phyloP scores from a whole-genome alignment of 441 rosid genomes.

The Metrosideros polymorpha region DNA sequence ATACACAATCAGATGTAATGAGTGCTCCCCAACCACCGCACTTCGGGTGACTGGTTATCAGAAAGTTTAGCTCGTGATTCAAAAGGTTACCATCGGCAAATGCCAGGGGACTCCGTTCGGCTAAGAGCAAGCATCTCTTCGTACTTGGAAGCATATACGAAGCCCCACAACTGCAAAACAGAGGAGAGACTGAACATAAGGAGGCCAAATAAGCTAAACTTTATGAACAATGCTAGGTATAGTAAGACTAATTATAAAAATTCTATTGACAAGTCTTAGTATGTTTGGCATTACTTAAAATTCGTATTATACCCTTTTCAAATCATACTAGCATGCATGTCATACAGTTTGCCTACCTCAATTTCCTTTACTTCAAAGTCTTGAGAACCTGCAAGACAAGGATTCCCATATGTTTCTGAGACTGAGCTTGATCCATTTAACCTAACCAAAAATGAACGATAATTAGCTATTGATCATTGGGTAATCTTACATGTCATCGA shows the following conservation, averaged over 20 bases:
- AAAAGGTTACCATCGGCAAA: constrained; percentile 56
- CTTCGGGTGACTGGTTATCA: neutral
- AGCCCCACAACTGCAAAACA: constrained; percentile 81
- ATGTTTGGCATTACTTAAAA: neutral
- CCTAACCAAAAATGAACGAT: constrained; percentile 23
- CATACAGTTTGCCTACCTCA: constrained; percentile 46
- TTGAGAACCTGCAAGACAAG: constrained; percentile 69
- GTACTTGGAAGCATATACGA: constrained; percentile 69
- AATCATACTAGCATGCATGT: neutral
- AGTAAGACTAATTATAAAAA: neutral
- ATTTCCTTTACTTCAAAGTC: constrained; percentile 85
- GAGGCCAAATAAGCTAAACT: neutral
- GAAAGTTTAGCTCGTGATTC: neutral
- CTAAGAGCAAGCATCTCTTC: constrained; percentile 72
- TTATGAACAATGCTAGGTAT: neutral
- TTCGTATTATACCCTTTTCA: neutral
- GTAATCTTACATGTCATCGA: neutral
- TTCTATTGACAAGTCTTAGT: neutral
- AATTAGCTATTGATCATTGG: neutral
- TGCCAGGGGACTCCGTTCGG: constrained; percentile 62
- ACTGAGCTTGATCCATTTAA: constrained; percentile 85
- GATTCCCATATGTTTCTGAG: constrained; percentile 89
- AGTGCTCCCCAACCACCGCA: neutral
- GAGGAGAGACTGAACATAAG: neutral
- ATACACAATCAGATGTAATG: neutral